Evolutionary conservation across 768 basidiomycete species (phyloP).

Genomic region (Xerocomellus dryophilus): DNA sequence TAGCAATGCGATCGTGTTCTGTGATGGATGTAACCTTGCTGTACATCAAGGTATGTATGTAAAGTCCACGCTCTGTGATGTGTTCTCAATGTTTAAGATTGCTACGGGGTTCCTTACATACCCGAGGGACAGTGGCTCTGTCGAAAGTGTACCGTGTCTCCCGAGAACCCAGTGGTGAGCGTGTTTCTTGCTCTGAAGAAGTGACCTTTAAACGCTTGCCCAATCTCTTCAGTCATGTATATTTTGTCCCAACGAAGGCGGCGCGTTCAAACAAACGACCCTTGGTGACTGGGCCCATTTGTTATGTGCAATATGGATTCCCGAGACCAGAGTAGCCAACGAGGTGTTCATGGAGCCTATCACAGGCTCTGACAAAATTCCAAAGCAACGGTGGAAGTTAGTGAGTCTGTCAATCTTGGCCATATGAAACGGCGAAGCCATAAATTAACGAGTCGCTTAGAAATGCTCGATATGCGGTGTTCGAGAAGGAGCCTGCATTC

Average conservation of each 20-base stretch:
- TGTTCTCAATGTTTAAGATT: conserved; percentile 56
- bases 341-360: conserved; percentile 99
- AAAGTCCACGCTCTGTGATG: not conserved
- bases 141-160: conserved; percentile 96
- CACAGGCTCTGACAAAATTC: conserved; percentile 81
- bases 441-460: conserved; percentile 23
- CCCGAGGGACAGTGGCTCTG: conserved; percentile 99
- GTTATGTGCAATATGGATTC: conserved; percentile 96
- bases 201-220: not conserved
- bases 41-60: conserved; percentile 90
- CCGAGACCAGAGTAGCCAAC: conserved; percentile 89
- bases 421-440: not conserved
- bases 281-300: conserved; percentile 94
- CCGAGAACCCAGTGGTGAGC: conserved; percentile 91
- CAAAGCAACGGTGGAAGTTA: conserved; percentile 91
- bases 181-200: not conserved
- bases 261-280: conserved; percentile 96
- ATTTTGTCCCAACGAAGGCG: conserved; percentile 95
- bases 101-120: conserved; percentile 98
- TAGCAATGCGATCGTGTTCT: conserved; percentile 98
- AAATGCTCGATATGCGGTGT: conserved; percentile 66
- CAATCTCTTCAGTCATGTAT: conserved; percentile 68
- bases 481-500: conserved; percentile 84
- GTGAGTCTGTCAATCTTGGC: conserved; percentile 44
- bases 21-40: conserved; percentile 97